Conservation (phyloP, 2,329 filamentous ascomycete species). For the Bipolaris victoriae region DNA sequence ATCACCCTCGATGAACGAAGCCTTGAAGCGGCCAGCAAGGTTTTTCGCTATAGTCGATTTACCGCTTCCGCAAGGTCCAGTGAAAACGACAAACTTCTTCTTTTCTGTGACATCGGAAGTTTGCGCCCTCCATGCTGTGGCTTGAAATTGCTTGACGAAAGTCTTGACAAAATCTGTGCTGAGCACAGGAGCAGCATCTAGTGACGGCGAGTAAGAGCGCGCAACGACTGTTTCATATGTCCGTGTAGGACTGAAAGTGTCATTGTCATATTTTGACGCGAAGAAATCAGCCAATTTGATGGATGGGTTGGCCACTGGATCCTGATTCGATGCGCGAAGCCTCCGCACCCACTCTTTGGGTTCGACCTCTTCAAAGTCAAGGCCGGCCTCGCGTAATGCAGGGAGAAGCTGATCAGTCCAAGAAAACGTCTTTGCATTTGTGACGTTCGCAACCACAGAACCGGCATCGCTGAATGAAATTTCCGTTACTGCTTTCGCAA, state of each 20-base stretch:
- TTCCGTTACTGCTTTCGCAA: conserved; percentile 33
- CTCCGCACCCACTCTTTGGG: conserved; percentile 34
- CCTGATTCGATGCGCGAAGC: conserved; percentile 54
- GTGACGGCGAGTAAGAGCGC: conserved; percentile 20
- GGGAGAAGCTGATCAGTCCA: conserved; percentile 63
- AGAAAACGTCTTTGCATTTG: conserved; percentile 58
- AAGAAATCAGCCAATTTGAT: conserved; percentile 63
- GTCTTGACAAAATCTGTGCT: conserved; percentile 24
- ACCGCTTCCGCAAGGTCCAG: conserved; percentile 53
- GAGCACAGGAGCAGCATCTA: conserved; percentile 22
- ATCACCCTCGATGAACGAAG: conserved; percentile 53
- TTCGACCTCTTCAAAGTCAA: conserved; percentile 34
- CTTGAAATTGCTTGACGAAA: conserved; percentile 32
- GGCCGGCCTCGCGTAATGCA: conserved; percentile 53
- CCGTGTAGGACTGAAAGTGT: conserved; percentile 17
- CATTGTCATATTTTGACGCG: conserved; percentile 56
- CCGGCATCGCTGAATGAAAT: conserved; percentile 28
- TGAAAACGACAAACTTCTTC: conserved; percentile 44
- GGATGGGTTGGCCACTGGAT: conserved; percentile 58
- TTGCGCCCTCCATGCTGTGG: conserved; percentile 15
- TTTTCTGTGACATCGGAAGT: neutral
- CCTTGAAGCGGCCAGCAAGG: conserved; percentile 36
- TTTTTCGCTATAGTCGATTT: conserved; percentile 49
- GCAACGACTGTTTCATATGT: conserved; percentile 28
- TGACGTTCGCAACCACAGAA: conserved; percentile 58